A percentile compares a stretch with the other conserved stretches of the same genome.
Evolutionary conservation across 345 rosid species (phyloP).

Genomic region (Euphorbia tirucalli): DNA sequence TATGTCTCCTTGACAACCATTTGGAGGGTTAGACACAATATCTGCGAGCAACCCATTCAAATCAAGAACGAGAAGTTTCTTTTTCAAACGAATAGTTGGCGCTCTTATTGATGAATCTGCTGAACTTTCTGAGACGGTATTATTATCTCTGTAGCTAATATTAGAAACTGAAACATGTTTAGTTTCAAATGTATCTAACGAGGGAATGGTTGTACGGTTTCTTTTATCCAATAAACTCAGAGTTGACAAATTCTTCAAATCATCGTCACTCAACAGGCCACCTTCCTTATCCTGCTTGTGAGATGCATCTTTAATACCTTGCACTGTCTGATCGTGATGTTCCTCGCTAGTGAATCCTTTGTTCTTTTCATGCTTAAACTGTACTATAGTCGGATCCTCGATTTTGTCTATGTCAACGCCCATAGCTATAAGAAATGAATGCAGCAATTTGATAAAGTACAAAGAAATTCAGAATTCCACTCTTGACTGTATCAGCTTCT

Average conservation of each 20-base stretch:
- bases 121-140: constrained; percentile 1
- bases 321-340: background rate
- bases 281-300: constrained; percentile 23
- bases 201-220: constrained; percentile 5
- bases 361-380: background rate
- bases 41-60: constrained; percentile 85
- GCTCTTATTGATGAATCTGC: background rate
- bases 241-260: constrained; percentile 18
- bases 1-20: constrained; percentile 44
- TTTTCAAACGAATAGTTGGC: constrained; percentile 20
- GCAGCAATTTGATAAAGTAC: background rate
- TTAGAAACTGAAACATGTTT: too few species aligned
- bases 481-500: constrained; percentile 1
- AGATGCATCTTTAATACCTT: constrained; percentile 9
- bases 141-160: constrained; percentile 11
- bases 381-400: constrained; percentile 14
- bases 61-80: constrained; percentile 78
- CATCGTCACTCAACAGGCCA: background rate
- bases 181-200: constrained; percentile 7
- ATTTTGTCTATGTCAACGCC: constrained; percentile 19
- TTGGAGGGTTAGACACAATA: constrained; percentile 45
- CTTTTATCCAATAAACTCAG: constrained; percentile 13
- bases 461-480: constrained; percentile 18
- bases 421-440: background rate
- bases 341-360: background rate